phyloP scores from a whole-genome alignment of 495 filamentous ascomycete genomes.

The Penicillium egyptiacum region DNA sequence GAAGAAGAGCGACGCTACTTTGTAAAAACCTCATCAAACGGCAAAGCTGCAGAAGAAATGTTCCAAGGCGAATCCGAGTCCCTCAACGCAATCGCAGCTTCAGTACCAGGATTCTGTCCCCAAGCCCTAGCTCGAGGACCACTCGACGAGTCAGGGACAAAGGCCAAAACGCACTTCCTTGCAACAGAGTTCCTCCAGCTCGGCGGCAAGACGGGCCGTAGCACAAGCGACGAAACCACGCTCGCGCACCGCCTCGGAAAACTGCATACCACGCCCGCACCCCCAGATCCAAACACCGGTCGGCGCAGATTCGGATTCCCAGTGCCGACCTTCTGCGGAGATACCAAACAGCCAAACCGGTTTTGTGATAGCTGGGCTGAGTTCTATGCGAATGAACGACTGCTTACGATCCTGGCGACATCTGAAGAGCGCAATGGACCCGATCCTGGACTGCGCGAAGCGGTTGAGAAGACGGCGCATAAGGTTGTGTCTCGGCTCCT shows the following conservation, averaged over 20 bases:
- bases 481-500: constrained; percentile 72
- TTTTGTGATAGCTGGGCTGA: constrained; percentile 71
- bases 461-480: constrained; percentile 62
- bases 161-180: constrained; percentile 61
- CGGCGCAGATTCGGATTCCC: constrained; percentile 75
- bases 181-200: constrained; percentile 81
- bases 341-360: constrained; percentile 75
- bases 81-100: constrained; percentile 72
- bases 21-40: constrained; percentile 69
- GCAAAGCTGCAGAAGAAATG: constrained; percentile 67
- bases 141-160: constrained; percentile 45
- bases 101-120: constrained; percentile 74
- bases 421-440: constrained; percentile 60
- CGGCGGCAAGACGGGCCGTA: constrained; percentile 25
- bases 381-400: constrained; percentile 75
- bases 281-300: constrained; percentile 51
- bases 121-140: constrained; percentile 67
- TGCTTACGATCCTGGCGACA: constrained; percentile 60
- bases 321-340: constrained; percentile 80
- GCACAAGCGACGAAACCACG: constrained; percentile 36
- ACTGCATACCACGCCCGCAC: constrained; percentile 76
- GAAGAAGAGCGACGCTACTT: constrained; percentile 68
- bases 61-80: constrained; percentile 83
- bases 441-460: constrained; percentile 57
- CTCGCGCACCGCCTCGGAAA: constrained; percentile 75